Percentiles rank a stretch among this genome's conserved stretches.
Conservation (phyloP, 2,329 filamentous ascomycete genomes). For the Venturia aucupariae region DNA sequence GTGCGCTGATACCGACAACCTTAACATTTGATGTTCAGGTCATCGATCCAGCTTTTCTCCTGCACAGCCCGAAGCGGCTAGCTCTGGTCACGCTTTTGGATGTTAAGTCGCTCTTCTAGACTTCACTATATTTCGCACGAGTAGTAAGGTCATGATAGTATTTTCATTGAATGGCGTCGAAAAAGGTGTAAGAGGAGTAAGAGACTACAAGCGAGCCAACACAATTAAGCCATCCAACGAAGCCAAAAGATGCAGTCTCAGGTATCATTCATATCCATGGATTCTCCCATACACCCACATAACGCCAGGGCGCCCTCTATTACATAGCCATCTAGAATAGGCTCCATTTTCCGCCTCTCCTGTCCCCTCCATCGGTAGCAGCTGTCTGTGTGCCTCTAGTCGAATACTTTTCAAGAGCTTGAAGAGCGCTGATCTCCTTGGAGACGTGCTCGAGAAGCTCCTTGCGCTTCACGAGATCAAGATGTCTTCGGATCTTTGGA, state of each 20-base stretch:
- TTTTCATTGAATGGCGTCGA: background rate
- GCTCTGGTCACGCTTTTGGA: no score
- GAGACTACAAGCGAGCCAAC: background rate
- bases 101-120: no score
- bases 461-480: conserved; percentile 87
- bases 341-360: conserved; percentile 12
- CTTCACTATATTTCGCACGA: background rate
- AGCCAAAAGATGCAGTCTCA: background rate
- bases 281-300: background rate
- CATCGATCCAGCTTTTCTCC: no score
- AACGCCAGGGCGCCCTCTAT: background rate
- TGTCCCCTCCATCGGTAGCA: background rate
- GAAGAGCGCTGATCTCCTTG: conserved; percentile 88
- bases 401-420: conserved; percentile 55
- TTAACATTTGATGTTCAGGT: no score
- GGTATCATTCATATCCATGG: background rate
- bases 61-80: no score
- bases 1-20: no score
- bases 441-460: conserved; percentile 87
- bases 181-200: background rate
- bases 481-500: conserved; percentile 74
- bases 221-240: background rate
- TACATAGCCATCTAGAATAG: background rate
- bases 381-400: conserved; percentile 3
- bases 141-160: background rate